Conservation (phyloP, 371 early-diverging fungal species). For the Mortierella polycephala region DNA sequence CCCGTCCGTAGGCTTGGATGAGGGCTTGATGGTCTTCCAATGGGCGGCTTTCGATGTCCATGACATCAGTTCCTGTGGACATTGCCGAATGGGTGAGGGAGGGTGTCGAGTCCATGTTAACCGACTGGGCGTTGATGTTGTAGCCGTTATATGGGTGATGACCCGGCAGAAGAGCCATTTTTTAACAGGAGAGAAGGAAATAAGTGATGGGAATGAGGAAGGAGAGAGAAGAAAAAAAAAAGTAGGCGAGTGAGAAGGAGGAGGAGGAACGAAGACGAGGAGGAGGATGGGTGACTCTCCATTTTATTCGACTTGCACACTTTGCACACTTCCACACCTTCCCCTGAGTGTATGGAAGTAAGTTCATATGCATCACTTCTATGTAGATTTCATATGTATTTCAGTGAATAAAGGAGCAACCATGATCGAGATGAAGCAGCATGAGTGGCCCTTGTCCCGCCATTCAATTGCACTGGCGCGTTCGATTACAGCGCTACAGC, state of each 20-base stretch:
- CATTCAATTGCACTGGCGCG: not conserved
- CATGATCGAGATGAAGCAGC: too few species aligned
- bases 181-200: not conserved
- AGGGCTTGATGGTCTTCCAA: slow-evolving; percentile 29
- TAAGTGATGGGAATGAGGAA: not conserved
- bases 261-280: not conserved
- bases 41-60: slow-evolving; percentile 25
- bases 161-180: not conserved
- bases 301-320: not conserved
- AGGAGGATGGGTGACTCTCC: not conserved
- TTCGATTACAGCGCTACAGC: not conserved
- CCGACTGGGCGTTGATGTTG: not conserved
- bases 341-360: too few species aligned
- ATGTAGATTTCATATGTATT: not conserved
- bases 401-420: too few species aligned
- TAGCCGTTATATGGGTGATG: not conserved
- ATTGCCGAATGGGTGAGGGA: slow-evolving; percentile 20
- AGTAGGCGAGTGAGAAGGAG: not conserved
- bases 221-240: not conserved
- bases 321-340: too few species aligned
- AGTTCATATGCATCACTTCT: too few species aligned
- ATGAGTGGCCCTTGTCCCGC: not conserved
- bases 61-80: slow-evolving; percentile 11
- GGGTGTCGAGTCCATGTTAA: slow-evolving; percentile 37
- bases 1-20: slow-evolving; percentile 17